Evolutionary conservation across 2,329 filamentous ascomycete genomes (phyloP).

Genomic region (Hymenoscyphus albidus): DNA sequence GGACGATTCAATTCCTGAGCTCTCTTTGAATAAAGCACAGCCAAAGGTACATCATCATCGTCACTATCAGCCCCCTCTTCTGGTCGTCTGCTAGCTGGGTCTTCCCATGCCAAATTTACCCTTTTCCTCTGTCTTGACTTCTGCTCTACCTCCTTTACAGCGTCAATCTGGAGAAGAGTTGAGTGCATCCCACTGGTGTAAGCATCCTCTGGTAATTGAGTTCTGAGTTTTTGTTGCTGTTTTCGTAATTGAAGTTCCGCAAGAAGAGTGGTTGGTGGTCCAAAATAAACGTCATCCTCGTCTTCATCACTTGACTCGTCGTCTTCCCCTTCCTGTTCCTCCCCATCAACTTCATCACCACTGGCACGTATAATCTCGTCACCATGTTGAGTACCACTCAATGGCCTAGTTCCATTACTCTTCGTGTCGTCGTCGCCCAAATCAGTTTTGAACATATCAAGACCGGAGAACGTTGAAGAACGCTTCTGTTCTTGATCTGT

Average conservation of each 20-base stretch:
- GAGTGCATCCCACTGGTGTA: conserved; percentile 79
- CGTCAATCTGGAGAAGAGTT: conserved; percentile 85
- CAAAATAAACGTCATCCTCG: conserved; percentile 53
- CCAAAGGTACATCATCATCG: conserved; percentile 86
- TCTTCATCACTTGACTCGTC: conserved; percentile 41
- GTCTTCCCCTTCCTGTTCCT: conserved; percentile 39
- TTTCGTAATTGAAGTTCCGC: conserved; percentile 92
- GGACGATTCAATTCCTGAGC: conserved; percentile 55
- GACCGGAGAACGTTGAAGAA: conserved; percentile 26
- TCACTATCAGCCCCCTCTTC: conserved; percentile 49
- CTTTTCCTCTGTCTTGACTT: conserved; percentile 69
- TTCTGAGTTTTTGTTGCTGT: conserved; percentile 78
- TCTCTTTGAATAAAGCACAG: conserved; percentile 65
- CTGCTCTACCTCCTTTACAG: conserved; percentile 80
- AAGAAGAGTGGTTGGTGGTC: conserved; percentile 81
- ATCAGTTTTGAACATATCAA: conserved; percentile 20
- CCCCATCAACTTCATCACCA: conserved; percentile 10
- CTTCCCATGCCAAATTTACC: conserved; percentile 89
- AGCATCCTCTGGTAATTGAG: conserved; percentile 58
- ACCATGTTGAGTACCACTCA: conserved; percentile 21
- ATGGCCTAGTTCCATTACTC: conserved; percentile 23
- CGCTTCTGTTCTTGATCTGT: conserved; percentile 22
- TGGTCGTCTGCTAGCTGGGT: conserved; percentile 47
- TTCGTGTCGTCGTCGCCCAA: conserved; percentile 25
- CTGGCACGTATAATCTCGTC: conserved; percentile 14